Conservation (phyloP, 163 green algal species). For the Scenedesmus sp. region DNA sequence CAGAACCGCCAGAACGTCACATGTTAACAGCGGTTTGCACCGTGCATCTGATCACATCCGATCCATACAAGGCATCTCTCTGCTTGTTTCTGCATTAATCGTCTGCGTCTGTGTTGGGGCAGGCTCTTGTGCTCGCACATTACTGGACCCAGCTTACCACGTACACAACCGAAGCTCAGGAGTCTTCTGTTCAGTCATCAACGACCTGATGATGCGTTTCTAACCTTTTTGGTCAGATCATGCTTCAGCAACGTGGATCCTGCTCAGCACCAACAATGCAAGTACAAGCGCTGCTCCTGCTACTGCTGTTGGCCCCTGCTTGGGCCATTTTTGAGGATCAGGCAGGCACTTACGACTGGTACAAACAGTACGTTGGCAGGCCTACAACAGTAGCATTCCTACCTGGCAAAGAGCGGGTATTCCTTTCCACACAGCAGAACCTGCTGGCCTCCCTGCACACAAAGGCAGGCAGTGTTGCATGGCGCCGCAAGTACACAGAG, state of each 20-base stretch:
- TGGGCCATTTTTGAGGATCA: constrained; percentile 80
- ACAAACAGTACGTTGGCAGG: constrained; percentile 73
- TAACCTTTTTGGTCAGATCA: neutral
- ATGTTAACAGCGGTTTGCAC: neutral
- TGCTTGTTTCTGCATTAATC: neutral
- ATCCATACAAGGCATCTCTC: neutral
- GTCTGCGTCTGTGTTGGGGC: neutral
- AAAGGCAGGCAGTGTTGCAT: constrained; percentile 69
- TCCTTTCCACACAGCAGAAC: constrained; percentile 64
- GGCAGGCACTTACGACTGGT: constrained; percentile 79
- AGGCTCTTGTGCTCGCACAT: neutral
- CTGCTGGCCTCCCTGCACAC: constrained; percentile 71
- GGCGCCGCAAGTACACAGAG: constrained; percentile 68
- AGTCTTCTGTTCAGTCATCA: neutral
- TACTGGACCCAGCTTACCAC: neutral
- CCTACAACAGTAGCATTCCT: constrained; percentile 47
- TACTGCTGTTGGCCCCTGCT: neutral
- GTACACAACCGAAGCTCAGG: neutral
- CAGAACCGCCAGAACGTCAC: constrained; percentile 7
- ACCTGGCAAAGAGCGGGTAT: constrained; percentile 54
- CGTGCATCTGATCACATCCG: neutral
- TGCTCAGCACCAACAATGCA: constrained; percentile 2
- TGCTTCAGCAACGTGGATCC: neutral
- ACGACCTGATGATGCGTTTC: neutral
- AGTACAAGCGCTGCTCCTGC: constrained; percentile 1